phyloP scores from a whole-genome alignment of 257 asterid genomes.

The Anisodus tanguticus region DNA sequence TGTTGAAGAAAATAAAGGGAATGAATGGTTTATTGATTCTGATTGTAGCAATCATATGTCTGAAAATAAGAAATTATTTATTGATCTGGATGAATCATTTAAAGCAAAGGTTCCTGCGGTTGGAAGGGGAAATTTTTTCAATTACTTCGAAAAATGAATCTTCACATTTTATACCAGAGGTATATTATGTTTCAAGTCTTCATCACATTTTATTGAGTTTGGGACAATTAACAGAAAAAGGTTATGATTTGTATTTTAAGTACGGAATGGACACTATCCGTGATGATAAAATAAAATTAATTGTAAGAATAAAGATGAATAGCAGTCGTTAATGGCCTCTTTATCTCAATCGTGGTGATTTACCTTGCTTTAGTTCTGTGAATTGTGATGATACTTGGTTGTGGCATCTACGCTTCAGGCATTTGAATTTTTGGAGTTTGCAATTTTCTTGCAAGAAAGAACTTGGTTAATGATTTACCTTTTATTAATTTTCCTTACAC shows the following conservation, averaged over 20 bases:
- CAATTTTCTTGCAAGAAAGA: neutral
- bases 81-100: neutral
- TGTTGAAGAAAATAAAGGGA: neutral
- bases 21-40: too few relatives aligned
- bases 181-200: too few relatives aligned
- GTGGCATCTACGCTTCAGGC: neutral
- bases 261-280: neutral
- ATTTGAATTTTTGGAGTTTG: neutral
- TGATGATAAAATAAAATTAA: neutral
- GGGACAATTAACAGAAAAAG: too few relatives aligned
- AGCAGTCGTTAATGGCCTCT: neutral
- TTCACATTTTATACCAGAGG: too few relatives aligned
- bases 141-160: too few relatives aligned
- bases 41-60: neutral
- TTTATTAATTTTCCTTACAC: neutral
- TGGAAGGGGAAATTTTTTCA: too few relatives aligned
- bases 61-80: too few relatives aligned
- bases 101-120: too few relatives aligned
- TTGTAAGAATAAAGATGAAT: neutral
- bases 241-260: neutral
- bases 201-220: too few relatives aligned
- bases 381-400: neutral
- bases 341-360: neutral
- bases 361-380: neutral
- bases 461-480: constrained; percentile 19